Evolutionary conservation across 192 early-diverging fungal species (phyloP), one percentile per base, ranked within the genome.

Genomic region (Irineochytrium annulatum): DNA sequence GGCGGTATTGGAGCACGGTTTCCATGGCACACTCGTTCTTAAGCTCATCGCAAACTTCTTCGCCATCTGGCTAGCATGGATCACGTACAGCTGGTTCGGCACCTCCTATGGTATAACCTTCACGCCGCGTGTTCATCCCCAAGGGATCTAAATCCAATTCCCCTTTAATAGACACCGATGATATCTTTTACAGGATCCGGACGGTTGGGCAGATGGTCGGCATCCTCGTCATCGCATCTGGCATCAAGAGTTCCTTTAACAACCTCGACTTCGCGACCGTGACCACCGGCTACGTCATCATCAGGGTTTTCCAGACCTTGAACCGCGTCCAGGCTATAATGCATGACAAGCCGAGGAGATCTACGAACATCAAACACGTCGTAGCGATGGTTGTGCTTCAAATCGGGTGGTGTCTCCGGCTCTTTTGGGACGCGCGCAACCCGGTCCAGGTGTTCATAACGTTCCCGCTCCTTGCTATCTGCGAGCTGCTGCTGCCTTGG

Each of bases 151-250:
- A n/a, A n/a, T n/a, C n/a, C n/a, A n/a, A n/a, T n/a, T n/a, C n/a
- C n/a, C n/a, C n/a, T n/a, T n/a, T n/a, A n/a, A n/a, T n/a, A n/a
- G n/a, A 46, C 19, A 30, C 30, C 19, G 57, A 59, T 19, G 57
- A 59, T 14, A 29, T 33, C 28, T 19, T 59, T 27, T 46, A 48
- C 6, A 43, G 57, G 2, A 22, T 59, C 27, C 43, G 57, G 13
- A 59, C 57, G 24, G 30, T 59, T 1, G 57, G 57, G 16, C 57
- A 59, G 34, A 59, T 59, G 57, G 57, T 24, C n/a, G 57, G 57
- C 4, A 30, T 59, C 20, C 29, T 59, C 1, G 57, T 59, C 30
- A 59, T 46, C 34, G 57, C 43, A 48, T 48, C 44, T 30, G 57
- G 43, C 31, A 48, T 59, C 11, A 22, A 29, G 17, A 30, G 22